A percentile compares a stretch with the other conserved stretches of the same genome.
Conservation (phyloP, 768 basidiomycete species). For the Auriculariales sp. region DNA sequence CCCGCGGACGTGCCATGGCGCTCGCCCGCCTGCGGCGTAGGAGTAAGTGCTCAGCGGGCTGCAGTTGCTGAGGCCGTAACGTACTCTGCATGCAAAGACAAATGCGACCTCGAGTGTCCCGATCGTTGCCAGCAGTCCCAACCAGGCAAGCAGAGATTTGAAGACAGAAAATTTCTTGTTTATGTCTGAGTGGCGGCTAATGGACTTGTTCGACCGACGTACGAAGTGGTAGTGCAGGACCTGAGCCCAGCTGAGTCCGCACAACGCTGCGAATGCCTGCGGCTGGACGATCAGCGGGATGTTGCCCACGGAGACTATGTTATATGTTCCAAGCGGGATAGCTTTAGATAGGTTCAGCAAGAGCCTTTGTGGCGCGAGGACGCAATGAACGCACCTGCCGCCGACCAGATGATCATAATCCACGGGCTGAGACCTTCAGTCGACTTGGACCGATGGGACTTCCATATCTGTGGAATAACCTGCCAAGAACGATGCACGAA, state of each 20-base stretch:
- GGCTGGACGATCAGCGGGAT: slow-evolving; percentile 60
- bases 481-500: slow-evolving; percentile 15
- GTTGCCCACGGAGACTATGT: slow-evolving; percentile 49
- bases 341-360: slow-evolving; percentile 47
- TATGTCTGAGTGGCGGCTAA: too few species aligned
- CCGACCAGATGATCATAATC: slow-evolving; percentile 35
- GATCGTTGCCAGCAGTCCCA: slow-evolving; percentile 26
- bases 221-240: slow-evolving; percentile 48
- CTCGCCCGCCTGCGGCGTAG: slow-evolving; percentile 20
- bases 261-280: slow-evolving; percentile 46
- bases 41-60: neutral
- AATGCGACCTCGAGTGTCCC: slow-evolving; percentile 47
- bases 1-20: slow-evolving; percentile 21
- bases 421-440: slow-evolving; percentile 54
- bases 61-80: slow-evolving; percentile 8
- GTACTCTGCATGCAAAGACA: slow-evolving; percentile 40
- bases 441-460: slow-evolving; percentile 51
- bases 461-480: slow-evolving; percentile 58
- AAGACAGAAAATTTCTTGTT: too few species aligned
- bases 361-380: slow-evolving; percentile 17
- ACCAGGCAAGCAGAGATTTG: slow-evolving; percentile 20
- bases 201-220: slow-evolving; percentile 11
- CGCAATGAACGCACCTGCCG: neutral
- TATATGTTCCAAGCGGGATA: slow-evolving; percentile 51
- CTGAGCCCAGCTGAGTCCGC: slow-evolving; percentile 50